phyloP scores from a whole-genome alignment of 768 basidiomycete species.

The Leccinum aurantiacum region DNA sequence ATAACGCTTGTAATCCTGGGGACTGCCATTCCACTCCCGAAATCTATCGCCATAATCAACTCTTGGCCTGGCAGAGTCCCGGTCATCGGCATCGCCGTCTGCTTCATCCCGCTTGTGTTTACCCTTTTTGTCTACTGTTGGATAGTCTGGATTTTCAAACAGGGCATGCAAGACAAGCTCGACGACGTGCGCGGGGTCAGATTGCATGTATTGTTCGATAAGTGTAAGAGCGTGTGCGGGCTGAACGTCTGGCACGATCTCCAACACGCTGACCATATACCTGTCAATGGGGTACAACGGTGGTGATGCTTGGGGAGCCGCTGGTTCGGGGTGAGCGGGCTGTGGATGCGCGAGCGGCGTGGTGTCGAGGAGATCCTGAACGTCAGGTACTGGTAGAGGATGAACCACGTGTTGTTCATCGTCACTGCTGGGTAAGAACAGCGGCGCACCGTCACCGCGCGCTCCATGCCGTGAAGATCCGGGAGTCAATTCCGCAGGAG shows the following conservation, averaged over 20 bases:
- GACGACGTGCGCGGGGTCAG: constrained; percentile 38
- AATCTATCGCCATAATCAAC: constrained; percentile 55
- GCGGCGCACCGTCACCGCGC: constrained; percentile 18
- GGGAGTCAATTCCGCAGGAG: not conserved
- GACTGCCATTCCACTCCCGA: constrained; percentile 43
- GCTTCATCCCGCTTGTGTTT: constrained; percentile 42
- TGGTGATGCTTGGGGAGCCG: constrained; percentile 3
- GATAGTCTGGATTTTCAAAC: constrained; percentile 63
- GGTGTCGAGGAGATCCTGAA: not conserved
- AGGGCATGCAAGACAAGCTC: constrained; percentile 58
- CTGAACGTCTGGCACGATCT: constrained; percentile 70
- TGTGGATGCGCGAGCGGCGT: not conserved
- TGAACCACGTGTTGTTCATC: constrained; percentile 21
- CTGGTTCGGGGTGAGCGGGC: constrained; percentile 1
- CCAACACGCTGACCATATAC: constrained; percentile 53
- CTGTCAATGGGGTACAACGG: constrained; percentile 26
- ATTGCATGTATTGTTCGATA: constrained; percentile 42
- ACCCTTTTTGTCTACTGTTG: constrained; percentile 49
- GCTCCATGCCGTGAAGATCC: constrained; percentile 15
- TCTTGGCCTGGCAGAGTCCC: constrained; percentile 39
- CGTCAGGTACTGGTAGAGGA: not conserved
- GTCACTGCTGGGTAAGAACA: constrained; percentile 42
- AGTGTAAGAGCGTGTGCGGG: constrained; percentile 53
- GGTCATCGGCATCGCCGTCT: constrained; percentile 20
- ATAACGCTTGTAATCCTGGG: constrained; percentile 54